Base-by-base conservation (phyloP, 805 yeast species). In the Debaryomyces castellii region DNA sequence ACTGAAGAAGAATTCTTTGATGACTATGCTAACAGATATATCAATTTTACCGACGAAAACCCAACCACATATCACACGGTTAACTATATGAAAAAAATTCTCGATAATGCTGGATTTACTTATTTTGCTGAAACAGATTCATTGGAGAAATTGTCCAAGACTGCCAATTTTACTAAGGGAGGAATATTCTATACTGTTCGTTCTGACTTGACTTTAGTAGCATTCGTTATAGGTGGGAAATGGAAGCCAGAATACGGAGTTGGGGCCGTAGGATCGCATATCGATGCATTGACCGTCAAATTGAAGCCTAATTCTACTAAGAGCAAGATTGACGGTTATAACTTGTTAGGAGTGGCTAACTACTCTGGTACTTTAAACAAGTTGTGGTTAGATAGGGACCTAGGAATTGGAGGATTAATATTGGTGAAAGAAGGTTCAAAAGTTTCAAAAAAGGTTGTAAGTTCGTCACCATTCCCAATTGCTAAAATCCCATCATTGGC, bases 401-500 rank as follows among this genome's bases (percentile, higher is more conserved):
- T 89, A 48, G 94, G 95, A 39, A 63, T 89, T 50, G 96, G 90
- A 41, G 96, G 96, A 39, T 74, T 89, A 48, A 77, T 89, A 20
- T 69, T 87, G 43, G 78, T 81, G 43, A 77, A 73, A 53, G 52
- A 55, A 23, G 42, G 43, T 17, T 66, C 71, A 3, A 63, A 63
- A 43, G 63, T 81, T 41, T 61, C 55, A 7, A 63, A 77, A 6
- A 70, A 67, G 46, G 60, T 82, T 54, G 76, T 83, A 30, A 77
- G 77, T 59, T 80, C 85, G 4, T 67, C 85, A 1, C 86, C 87
- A 12, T 76, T 74, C 51, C 88, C 89, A 51, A 77, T 89, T 55
- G 96, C 91, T 11, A 82, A 82, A 54, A 85, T 89, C 44, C 95
- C 96, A 4, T 78, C 92, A 1, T 73, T 89, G 59, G 96, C 96